Evolutionary conservation across 371 early-diverging fungal species (phyloP).

Genomic region (Sporodiniella umbellata): DNA sequence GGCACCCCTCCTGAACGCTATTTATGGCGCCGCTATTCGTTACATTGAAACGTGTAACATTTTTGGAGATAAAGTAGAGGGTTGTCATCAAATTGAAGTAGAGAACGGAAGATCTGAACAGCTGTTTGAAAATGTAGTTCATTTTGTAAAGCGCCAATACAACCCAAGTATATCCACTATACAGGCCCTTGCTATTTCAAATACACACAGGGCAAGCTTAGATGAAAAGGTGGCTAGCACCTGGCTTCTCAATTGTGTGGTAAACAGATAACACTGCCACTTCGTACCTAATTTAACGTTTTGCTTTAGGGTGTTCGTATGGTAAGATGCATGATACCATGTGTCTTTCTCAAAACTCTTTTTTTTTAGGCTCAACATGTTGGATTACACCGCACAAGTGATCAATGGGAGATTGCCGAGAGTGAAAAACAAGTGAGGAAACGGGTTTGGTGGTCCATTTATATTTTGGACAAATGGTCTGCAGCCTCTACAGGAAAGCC

Average conservation of each 20-base stretch:
- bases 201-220: conserved; percentile 40
- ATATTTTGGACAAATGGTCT: conserved; percentile 58
- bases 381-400: conserved; percentile 61
- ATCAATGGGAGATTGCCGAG: conserved; percentile 47
- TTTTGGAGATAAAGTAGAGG: conserved; percentile 31
- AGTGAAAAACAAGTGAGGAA: conserved; percentile 58
- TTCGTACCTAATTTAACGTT: background rate
- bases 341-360: background rate
- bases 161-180: conserved; percentile 37
- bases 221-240: conserved; percentile 34
- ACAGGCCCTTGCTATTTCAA: conserved; percentile 40
- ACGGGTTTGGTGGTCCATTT: conserved; percentile 67
- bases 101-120: conserved; percentile 39
- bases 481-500: conserved; percentile 51
- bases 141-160: conserved; percentile 27
- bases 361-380: conserved; percentile 56
- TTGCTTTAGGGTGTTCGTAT: conserved; percentile 5
- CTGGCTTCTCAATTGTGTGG: conserved; percentile 39
- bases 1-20: conserved; percentile 37
- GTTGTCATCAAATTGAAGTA: conserved; percentile 6
- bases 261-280: conserved; percentile 7
- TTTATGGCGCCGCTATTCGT: conserved; percentile 46
- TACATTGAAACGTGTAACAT: conserved; percentile 37
- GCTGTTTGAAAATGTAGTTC: conserved; percentile 37
- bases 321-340: background rate